Conservation (phyloP, 768 basidiomycete genomes). For the Hebeloma cylindrosporum region DNA sequence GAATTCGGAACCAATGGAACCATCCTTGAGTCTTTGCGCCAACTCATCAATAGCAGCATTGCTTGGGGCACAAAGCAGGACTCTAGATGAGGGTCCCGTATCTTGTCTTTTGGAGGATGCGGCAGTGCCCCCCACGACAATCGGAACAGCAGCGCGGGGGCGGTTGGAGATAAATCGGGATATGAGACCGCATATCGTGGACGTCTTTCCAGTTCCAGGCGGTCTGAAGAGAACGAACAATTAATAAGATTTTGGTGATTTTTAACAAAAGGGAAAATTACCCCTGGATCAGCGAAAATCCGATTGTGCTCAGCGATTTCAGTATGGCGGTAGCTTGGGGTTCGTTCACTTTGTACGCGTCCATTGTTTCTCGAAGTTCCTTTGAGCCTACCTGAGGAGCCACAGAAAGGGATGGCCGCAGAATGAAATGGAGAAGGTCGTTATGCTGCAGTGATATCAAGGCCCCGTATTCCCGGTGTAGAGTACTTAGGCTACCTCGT, state of each 20-base stretch:
- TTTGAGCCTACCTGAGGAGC: constrained; percentile 42
- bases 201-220: constrained; percentile 98
- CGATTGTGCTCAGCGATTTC: constrained; percentile 64
- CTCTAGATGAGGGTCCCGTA: constrained; percentile 51
- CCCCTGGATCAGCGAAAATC: constrained; percentile 96
- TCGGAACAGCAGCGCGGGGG: constrained; percentile 50
- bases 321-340: constrained; percentile 92
- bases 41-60: constrained; percentile 99
- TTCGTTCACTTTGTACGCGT: constrained; percentile 76
- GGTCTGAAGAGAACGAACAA: constrained; percentile 53
- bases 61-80: constrained; percentile 94
- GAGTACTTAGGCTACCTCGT: constrained; percentile 87
- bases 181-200: constrained; percentile 94
- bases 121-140: constrained; percentile 46
- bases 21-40: constrained; percentile 80
- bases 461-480: constrained; percentile 90
- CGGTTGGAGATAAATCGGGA: constrained; percentile 74
- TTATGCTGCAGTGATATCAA: constrained; percentile 81
- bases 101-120: constrained; percentile 4
- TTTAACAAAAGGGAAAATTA: constrained; percentile 31
- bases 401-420: constrained; percentile 62
- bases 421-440: constrained; percentile 68
- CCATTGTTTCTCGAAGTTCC: constrained; percentile 69
- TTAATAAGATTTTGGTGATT: neutral
- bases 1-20: constrained; percentile 60